Conservation (phyloP, 352 stramenopile genomes). For the Globisporangium takayamanum region DNA sequence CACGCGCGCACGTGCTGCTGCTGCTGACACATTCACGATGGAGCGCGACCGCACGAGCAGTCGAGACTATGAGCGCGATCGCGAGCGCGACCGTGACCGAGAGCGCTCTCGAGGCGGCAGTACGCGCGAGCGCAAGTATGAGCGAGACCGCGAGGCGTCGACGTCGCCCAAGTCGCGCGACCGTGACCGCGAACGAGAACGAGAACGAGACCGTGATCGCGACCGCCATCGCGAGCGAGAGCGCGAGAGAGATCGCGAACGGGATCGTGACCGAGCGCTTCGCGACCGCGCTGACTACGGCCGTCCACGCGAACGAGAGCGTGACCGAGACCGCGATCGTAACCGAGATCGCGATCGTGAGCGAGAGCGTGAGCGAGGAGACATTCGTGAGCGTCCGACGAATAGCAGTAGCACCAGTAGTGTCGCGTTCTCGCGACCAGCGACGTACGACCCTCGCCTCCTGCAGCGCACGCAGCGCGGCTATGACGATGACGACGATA, state of each 20-base stretch:
- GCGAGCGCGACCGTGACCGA: conserved; percentile 11
- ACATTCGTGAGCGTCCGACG: not conserved
- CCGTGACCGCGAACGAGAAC: conserved; percentile 25
- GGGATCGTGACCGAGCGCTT: conserved; percentile 26
- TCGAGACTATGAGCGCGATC: conserved; percentile 11
- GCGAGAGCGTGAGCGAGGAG: conserved; percentile 1
- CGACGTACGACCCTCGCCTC: conserved; percentile 75
- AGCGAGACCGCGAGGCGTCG: conserved; percentile 20
- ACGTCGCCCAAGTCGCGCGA: conserved; percentile 13
- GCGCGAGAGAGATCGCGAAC: conserved; percentile 22
- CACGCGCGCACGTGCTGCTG: no score
- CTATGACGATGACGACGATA: conserved; percentile 40
- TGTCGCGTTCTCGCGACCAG: conserved; percentile 70
- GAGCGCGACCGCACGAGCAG: conserved; percentile 16
- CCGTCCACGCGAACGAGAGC: conserved; percentile 22
- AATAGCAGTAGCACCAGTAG: conserved; percentile 1
- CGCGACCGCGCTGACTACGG: conserved; percentile 25
- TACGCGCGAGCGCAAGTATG: conserved; percentile 17
- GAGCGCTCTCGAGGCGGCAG: conserved; percentile 2
- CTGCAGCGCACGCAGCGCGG: conserved; percentile 37
- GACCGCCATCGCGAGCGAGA: conserved; percentile 19
- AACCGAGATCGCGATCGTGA: conserved; percentile 24
- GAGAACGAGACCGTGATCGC: conserved; percentile 27
- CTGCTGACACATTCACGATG: conserved; percentile 16
- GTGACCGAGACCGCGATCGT: conserved; percentile 21